A percentile compares a stretch with the other conserved stretches of the same genome.
Conservation (phyloP, 2,329 filamentous ascomycete genomes). For the Emmonsiellopsis sp. region DNA sequence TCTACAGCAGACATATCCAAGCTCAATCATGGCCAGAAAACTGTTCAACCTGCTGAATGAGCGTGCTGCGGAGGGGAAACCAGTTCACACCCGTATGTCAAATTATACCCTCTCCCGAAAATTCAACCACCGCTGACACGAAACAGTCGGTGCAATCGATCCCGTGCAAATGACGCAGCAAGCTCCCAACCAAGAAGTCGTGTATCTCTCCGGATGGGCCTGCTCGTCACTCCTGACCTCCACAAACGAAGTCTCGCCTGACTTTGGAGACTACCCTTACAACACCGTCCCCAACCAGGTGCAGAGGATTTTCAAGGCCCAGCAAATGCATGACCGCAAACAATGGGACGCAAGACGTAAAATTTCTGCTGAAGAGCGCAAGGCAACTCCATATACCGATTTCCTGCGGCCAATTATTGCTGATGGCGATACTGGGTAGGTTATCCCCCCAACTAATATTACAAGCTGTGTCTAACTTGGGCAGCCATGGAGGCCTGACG, state of each 20-base stretch:
- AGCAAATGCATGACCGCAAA: slow-evolving; percentile 93
- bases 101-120: slow-evolving; percentile 4
- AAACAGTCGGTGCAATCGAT: slow-evolving; percentile 89
- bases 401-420: slow-evolving; percentile 93
- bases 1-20: slow-evolving; percentile 78
- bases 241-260: slow-evolving; percentile 94
- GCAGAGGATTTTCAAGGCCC: slow-evolving; percentile 89
- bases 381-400: slow-evolving; percentile 72
- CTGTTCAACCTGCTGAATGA: slow-evolving; percentile 83
- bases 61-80: slow-evolving; percentile 66
- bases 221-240: slow-evolving; percentile 87
- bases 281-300: slow-evolving; percentile 99
- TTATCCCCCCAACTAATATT: neutral
- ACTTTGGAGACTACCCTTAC: slow-evolving; percentile 98
- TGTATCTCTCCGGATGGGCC: slow-evolving; percentile 96
- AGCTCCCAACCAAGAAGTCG: slow-evolving; percentile 86
- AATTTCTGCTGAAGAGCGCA: slow-evolving; percentile 63
- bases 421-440: slow-evolving; percentile 78
- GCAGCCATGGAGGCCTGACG: slow-evolving; percentile 79
- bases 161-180: slow-evolving; percentile 99
- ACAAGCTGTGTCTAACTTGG: neutral
- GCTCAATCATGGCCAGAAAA: slow-evolving; percentile 90
- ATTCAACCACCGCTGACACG: slow-evolving; percentile 4
- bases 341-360: slow-evolving; percentile 81
- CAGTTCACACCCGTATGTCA: slow-evolving; percentile 78